Evolutionary conservation across 2,329 filamentous ascomycete genomes (phyloP), one percentile per base, ranked within the genome.

Genomic region (Fusarium nygamai): DNA sequence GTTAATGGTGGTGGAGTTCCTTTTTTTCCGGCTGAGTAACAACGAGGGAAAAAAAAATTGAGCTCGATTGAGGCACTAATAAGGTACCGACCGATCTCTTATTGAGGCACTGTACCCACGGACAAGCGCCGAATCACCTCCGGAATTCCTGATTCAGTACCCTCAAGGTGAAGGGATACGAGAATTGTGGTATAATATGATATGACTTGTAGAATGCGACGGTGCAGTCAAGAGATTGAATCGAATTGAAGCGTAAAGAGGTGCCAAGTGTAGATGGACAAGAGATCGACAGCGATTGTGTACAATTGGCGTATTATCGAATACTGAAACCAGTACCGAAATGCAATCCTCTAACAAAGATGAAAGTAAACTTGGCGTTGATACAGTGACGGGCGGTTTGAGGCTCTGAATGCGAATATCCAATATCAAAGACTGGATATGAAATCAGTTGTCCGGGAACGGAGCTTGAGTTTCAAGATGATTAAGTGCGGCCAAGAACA

Each of bases 1-100:
- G 39, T 38, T 66, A 31, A 51, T 24, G 39, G 29, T 71, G 41
- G 67, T 70, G 67, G 67, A 70, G 67, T 71, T 70, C 46, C 33
- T 66, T 77, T 78, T 77, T 75, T 62, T n/a, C 53, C 34, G 61
- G 75, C 73, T 75, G 72, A 76, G 75, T 76, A 77, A 77, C 65
- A 46, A 44, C 71, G 64, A 63, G 66, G 58, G 67, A 31, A 44
- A 72, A 68, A 68, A 67, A 64, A 58, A 72, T 53, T 39, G 57
- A 64, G 62, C 66, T 70, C 61, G 59, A 66, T 50, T 63, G 69
- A 74, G 72, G 68, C 72, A 74, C 68, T 73, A 70, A 70, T 64
- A 60, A 54, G 22, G 41, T 39, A 47, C 38, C 56, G 19, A 29
- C 34, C 33, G 51, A 56, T 56, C 34, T 39, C 41, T 56, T 39